Evolutionary conservation across 1,284 basidiomycete species (phyloP).

Genomic region (Ustilago lituana): DNA sequence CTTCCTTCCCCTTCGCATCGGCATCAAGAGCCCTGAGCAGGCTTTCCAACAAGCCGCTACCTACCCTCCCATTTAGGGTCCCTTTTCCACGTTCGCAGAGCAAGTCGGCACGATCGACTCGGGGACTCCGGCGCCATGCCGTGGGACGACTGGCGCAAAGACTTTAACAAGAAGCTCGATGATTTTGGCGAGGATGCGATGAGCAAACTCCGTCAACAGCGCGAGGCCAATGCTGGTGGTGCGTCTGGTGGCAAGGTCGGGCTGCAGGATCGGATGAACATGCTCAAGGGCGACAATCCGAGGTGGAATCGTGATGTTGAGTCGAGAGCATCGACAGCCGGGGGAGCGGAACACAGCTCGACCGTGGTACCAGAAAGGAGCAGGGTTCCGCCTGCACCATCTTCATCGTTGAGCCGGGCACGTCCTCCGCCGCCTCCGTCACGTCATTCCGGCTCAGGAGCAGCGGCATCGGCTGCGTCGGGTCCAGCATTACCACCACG

Average conservation of each 20-base stretch:
- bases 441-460: constrained; percentile 15
- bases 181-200: constrained; percentile 46
- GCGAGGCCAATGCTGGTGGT: constrained; percentile 38
- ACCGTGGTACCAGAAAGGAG: constrained; percentile 35
- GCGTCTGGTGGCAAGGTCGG: constrained; percentile 12
- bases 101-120: no score
- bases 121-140: constrained; percentile 31
- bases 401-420: constrained; percentile 20
- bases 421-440: constrained; percentile 36
- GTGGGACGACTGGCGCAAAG: constrained; percentile 43
- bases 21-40: no score
- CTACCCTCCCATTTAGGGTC: no score
- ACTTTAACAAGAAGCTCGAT: constrained; percentile 54
- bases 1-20: no score
- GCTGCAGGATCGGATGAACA: constrained; percentile 46
- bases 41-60: no score
- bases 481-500: constrained; percentile 45
- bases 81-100: no score
- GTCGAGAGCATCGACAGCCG: constrained; percentile 7
- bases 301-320: constrained; percentile 40
- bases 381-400: constrained; percentile 26
- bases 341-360: constrained; percentile 12
- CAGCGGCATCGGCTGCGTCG: background rate
- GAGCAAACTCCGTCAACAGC: constrained; percentile 39
- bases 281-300: constrained; percentile 43